Conservation (phyloP, 805 yeast species). For the Ogataea corticis region DNA sequence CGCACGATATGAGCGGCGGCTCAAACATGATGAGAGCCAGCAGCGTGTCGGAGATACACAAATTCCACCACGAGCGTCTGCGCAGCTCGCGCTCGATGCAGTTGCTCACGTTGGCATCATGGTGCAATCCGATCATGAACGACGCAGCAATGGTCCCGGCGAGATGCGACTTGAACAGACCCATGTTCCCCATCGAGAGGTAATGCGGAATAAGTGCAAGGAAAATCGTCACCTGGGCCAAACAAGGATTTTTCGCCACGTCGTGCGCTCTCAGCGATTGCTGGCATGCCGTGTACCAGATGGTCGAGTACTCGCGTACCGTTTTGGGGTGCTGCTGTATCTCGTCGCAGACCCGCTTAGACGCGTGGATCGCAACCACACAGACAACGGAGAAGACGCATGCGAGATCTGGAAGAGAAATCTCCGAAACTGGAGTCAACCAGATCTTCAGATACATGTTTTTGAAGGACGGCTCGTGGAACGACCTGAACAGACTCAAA, state of each 20-base stretch:
- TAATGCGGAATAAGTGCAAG: constrained; percentile 12
- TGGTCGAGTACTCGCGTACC: neutral
- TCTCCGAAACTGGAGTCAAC: constrained; percentile 4
- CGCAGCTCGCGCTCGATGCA: constrained; percentile 24
- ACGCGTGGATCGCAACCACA: constrained; percentile 4
- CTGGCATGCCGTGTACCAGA: constrained; percentile 14
- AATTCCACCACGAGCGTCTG: constrained; percentile 31
- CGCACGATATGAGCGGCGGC: constrained; percentile 19
- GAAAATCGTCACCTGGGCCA: constrained; percentile 12
- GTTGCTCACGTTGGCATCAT: neutral
- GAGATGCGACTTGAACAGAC: constrained; percentile 10
- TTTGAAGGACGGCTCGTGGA: constrained; percentile 15
- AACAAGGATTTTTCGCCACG: constrained; percentile 7
- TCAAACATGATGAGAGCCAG: constrained; percentile 7
- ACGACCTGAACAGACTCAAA: constrained; percentile 4
- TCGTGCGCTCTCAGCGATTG: constrained; percentile 11
- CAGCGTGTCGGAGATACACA: constrained; percentile 20
- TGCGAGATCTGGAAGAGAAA: constrained; percentile 9
- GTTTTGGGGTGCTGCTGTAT: constrained; percentile 1
- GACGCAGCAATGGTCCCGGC: constrained; percentile 12
- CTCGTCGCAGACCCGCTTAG: constrained; percentile 4
- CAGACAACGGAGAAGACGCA: constrained; percentile 13
- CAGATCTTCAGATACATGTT: constrained; percentile 6
- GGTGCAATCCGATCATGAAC: constrained; percentile 13
- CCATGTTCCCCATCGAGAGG: neutral